phyloP scores from a whole-genome alignment of 2,329 filamentous ascomycete species.

The Phialophora tarda region DNA sequence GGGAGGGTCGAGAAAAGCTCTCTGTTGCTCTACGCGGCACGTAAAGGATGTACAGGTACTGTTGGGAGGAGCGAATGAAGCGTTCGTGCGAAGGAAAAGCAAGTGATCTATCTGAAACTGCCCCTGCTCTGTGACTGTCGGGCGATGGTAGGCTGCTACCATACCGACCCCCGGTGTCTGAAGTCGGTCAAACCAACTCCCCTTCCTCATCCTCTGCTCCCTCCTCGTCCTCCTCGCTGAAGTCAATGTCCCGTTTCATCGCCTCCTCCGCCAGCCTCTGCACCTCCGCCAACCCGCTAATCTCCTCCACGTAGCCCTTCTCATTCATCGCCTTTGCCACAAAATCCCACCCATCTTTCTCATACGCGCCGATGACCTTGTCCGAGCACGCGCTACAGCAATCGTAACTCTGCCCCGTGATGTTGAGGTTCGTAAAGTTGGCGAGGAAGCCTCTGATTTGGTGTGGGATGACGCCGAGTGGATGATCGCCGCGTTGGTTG shows the following conservation, averaged over 20 bases:
- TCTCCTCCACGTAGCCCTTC: constrained; percentile 66
- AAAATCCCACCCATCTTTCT: constrained; percentile 64
- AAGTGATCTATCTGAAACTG: not conserved
- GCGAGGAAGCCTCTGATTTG: constrained; percentile 68
- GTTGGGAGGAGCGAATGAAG: not conserved
- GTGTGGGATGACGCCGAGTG: constrained; percentile 63
- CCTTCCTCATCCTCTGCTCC: constrained; percentile 42
- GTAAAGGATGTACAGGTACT: not conserved
- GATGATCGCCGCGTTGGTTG: constrained; percentile 49
- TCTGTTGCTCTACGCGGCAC: not conserved
- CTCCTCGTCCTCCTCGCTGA: constrained; percentile 46
- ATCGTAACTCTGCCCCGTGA: constrained; percentile 64
- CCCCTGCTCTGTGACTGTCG: not conserved
- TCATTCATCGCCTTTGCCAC: constrained; percentile 65
- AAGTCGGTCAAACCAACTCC: constrained; percentile 43
- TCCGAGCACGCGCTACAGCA: constrained; percentile 68
- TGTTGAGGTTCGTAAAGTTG: constrained; percentile 63
- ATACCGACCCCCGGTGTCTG: not conserved
- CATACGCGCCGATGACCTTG: constrained; percentile 59
- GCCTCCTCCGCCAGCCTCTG: constrained; percentile 54
- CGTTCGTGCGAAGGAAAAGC: not conserved
- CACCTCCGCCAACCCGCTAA: constrained; percentile 65
- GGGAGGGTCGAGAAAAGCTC: not conserved
- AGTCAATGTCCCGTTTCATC: constrained; percentile 51
- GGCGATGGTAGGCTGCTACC: constrained; percentile 4